Conservation (phyloP, 2,329 filamentous ascomycete genomes). For the Ceratocystis variospora region DNA sequence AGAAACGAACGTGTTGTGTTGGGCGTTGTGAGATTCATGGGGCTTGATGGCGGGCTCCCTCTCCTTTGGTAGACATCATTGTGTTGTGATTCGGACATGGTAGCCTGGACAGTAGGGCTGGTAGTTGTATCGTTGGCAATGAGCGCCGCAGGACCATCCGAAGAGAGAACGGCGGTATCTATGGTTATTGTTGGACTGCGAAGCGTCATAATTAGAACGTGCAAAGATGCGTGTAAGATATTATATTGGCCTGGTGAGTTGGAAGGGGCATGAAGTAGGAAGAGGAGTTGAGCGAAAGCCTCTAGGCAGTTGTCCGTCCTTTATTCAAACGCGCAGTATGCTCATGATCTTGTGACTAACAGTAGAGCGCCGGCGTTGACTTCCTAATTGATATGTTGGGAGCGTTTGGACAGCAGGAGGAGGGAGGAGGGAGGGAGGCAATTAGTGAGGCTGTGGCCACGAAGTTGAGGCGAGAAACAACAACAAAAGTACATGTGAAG, state of each 20-base stretch:
- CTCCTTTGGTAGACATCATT: slow-evolving; percentile 25
- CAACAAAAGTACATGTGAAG: neutral
- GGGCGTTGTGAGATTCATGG: slow-evolving; percentile 55
- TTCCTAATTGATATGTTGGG: neutral
- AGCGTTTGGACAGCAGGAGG: neutral
- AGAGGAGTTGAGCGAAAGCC: neutral
- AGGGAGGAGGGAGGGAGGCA: slow-evolving; percentile 2
- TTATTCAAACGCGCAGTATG: neutral
- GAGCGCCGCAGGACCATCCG: slow-evolving; percentile 24
- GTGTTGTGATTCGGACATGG: slow-evolving; percentile 33
- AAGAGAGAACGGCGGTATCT: slow-evolving; percentile 32
- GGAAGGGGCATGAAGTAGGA: neutral
- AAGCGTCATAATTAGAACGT: slow-evolving; percentile 17
- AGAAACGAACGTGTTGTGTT: slow-evolving; percentile 38
- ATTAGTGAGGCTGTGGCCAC: neutral
- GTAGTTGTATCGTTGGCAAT: slow-evolving; percentile 30
- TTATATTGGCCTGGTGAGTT: neutral
- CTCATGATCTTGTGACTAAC: neutral
- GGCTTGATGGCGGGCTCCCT: slow-evolving; percentile 54
- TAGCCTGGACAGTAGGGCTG: slow-evolving; percentile 35
- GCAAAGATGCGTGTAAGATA: neutral
- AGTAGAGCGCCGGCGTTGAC: neutral
- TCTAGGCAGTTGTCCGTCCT: neutral
- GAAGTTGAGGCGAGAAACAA: neutral
- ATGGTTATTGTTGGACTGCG: slow-evolving; percentile 41